These are phyloP conservation scores for Ottelia alismoides DNA, from an alignment of 106 monocot genomes.

Conservation along the genomic window DNA sequence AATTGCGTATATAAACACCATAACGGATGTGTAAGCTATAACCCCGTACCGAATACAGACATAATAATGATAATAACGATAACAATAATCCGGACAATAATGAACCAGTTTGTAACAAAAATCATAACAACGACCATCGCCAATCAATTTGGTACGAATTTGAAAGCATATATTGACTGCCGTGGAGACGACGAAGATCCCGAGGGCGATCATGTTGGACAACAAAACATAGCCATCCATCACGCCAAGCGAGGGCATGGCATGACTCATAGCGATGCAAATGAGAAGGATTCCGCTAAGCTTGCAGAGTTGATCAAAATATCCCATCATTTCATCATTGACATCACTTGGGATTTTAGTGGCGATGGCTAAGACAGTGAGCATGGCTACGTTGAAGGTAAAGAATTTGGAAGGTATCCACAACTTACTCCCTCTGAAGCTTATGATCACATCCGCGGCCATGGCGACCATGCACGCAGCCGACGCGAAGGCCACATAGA, in stretches of 20 bases:
- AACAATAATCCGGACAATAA: too few relatives aligned
- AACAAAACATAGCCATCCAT: constrained; percentile 1
- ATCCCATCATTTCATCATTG: background rate
- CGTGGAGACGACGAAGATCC: constrained; percentile 5
- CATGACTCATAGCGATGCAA: constrained; percentile 1
- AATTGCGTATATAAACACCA: background rate
- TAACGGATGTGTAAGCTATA: background rate
- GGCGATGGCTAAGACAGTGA: constrained; percentile 1
- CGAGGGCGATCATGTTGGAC: too few relatives aligned
- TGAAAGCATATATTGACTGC: constrained; percentile 5
- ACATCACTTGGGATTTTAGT: background rate
- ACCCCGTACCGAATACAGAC: too few relatives aligned
- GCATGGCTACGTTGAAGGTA: too few relatives aligned
- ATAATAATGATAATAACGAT: too few relatives aligned
- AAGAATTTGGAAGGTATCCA: too few relatives aligned
- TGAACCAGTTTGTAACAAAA: background rate
- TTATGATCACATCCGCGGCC: background rate
- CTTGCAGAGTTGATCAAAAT: constrained; percentile 3
- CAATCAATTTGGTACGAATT: constrained; percentile 3
- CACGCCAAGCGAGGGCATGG: too few relatives aligned
- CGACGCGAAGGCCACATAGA: constrained; percentile 2
- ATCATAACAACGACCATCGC: too few relatives aligned
- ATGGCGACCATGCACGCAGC: constrained; percentile 1
- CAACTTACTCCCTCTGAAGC: constrained; percentile 2
- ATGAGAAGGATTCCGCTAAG: constrained; percentile 5